These are phyloP conservation scores for Oryza brachyantha DNA, from an alignment of 176 grass and related monocot species.

Conservation along the genomic window DNA sequence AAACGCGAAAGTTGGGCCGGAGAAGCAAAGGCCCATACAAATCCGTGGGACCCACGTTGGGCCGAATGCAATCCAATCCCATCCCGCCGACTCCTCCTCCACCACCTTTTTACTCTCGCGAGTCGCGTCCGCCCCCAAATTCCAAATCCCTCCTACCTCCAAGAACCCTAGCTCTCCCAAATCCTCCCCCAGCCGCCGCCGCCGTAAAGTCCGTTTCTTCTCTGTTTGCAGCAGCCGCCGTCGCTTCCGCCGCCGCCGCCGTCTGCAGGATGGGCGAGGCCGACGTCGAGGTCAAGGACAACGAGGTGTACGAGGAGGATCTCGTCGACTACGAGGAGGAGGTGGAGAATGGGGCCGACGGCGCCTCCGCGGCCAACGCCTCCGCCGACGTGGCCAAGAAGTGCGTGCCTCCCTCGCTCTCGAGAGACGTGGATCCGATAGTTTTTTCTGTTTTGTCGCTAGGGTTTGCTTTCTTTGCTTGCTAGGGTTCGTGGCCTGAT, in stretches of 20 bases:
- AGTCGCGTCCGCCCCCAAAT: not conserved
- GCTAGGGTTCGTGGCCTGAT: not conserved
- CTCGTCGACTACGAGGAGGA: conserved; percentile 98
- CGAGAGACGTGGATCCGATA: not conserved
- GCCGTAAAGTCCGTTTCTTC: no score
- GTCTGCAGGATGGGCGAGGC: conserved; percentile 76
- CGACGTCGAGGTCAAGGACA: conserved; percentile 43
- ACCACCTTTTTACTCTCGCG: no score
- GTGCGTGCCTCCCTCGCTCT: conserved; percentile 44
- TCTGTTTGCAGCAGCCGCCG: conserved; percentile 18
- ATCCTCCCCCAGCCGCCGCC: not conserved
- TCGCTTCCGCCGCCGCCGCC: not conserved
- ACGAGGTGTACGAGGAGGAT: conserved; percentile 96
- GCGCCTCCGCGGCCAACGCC: conserved; percentile 60
- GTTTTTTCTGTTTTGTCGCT: not conserved
- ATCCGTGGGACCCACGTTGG: no score
- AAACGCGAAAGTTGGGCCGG: no score
- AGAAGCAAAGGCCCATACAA: no score
- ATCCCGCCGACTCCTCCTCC: not conserved
- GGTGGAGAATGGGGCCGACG: conserved; percentile 75
- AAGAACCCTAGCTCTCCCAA: not conserved
- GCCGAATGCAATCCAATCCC: not conserved
- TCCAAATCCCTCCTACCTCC: not conserved
- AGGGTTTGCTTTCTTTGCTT: not conserved
- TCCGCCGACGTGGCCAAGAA: conserved; percentile 75